Evolutionary conservation across 768 basidiomycete species (phyloP), one percentile per base, ranked within the genome.

Genomic region (Psilocybe subaeruginosa): DNA sequence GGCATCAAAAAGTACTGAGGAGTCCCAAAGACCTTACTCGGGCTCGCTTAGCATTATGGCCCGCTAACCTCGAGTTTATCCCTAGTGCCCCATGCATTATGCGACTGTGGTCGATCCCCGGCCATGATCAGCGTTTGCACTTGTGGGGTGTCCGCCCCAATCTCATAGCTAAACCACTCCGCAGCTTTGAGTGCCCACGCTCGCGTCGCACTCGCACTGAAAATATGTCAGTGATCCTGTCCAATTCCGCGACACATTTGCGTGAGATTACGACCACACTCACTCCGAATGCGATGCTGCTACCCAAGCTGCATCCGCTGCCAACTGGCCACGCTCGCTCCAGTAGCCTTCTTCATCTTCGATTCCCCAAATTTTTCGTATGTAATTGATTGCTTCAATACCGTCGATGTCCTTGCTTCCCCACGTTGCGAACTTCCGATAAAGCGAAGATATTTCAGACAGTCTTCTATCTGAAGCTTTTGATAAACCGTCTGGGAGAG

Each of bases 271-370:
- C 8, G 37, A 51, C 14, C 33, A 48, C 14, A 76, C 87, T 73
- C 69, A 89, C 87, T 89, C 86, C 5, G 79, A 81, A 74, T 89
- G 87, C 4, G 86, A 76, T 12, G 83, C 85, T 7, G 87, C 85
- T 17, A 89, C 80, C 75, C 77, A 82, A 5, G 78, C 78, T 8
- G 83, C 85, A 68, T 89, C 88, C 27, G 84, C 83, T 6, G 88
- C 87, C 3, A 89, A 74, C 63, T 80, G 75, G 8, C 88, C 88
- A 41, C 87, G 76, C 72, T 86, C 88, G 67, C 86, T 88, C 78
- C 79, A 82, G 66, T 90, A 89, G 0, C 85, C 85, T 73, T 90
- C 88, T 64, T 82, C 78, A 37, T 85, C 82, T 33, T 82, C 87
- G 6, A 87, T 58, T 8, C 72, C 62, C 88, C 87, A 90, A 23